These are phyloP conservation scores for Persicaria tinctoria DNA, from an alignment of 148 eudicot genomes.

Conservation along the genomic window DNA sequence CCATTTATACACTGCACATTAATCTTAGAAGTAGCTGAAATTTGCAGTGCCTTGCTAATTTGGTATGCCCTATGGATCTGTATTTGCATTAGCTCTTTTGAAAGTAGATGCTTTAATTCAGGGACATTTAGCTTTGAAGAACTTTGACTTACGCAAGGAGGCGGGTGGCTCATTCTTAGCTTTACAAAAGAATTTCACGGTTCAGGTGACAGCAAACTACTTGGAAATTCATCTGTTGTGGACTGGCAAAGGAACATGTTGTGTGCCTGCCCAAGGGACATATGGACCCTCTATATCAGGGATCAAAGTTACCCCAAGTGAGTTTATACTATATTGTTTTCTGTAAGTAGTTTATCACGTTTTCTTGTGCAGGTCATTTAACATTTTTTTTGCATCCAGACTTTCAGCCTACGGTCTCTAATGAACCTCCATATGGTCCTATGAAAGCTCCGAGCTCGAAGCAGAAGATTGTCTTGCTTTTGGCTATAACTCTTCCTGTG, in stretches of 20 bases:
- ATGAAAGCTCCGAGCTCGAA: slow-evolving; percentile 19
- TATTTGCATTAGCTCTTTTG: background rate
- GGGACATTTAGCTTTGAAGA: slow-evolving; percentile 43
- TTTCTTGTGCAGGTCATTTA: slow-evolving; percentile 2
- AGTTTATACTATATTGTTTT: background rate
- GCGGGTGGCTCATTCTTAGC: slow-evolving; percentile 49
- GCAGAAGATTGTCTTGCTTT: slow-evolving; percentile 42
- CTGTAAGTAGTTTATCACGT: background rate
- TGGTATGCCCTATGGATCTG: background rate
- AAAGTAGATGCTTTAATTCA: slow-evolving; percentile 18
- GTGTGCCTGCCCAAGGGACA: slow-evolving; percentile 50
- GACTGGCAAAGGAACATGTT: slow-evolving; percentile 94
- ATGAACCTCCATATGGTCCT: slow-evolving; percentile 18
- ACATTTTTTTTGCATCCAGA: slow-evolving; percentile 28
- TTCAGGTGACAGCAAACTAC: slow-evolving; percentile 52
- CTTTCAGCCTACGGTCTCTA: slow-evolving; percentile 46
- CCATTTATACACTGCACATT: no score
- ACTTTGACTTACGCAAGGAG: slow-evolving; percentile 61
- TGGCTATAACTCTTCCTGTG: slow-evolving; percentile 52
- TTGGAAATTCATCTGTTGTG: slow-evolving; percentile 88
- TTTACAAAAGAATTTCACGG: slow-evolving; percentile 32
- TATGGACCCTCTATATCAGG: slow-evolving; percentile 40
- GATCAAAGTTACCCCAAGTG: slow-evolving; percentile 67
- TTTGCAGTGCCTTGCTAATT: background rate
- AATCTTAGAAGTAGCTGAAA: no score